Evolutionary conservation across 202 grass and related monocot species (phyloP).

Genomic region (Alloteropsis angusta): DNA sequence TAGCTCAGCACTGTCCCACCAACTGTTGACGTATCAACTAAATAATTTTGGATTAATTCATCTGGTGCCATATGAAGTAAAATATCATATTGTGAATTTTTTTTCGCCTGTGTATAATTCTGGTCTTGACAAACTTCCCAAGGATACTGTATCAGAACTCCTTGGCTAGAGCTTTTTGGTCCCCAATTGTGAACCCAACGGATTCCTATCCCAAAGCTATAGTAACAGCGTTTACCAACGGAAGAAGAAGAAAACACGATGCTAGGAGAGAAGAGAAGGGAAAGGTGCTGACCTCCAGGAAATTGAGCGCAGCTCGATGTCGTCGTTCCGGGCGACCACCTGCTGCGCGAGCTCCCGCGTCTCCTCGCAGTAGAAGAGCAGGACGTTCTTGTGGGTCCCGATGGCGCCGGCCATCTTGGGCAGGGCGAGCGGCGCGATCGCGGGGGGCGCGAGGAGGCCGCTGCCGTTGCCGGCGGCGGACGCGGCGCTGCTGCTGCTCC

Average conservation of each 20-base stretch:
- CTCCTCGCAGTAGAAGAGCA: conserved; percentile 94
- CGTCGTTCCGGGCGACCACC: conserved; percentile 58
- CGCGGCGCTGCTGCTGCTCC: not conserved
- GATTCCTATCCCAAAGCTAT: not conserved
- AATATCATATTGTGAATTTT: not conserved
- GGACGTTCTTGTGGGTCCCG: conserved; percentile 45
- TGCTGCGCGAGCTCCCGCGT: conserved; percentile 59
- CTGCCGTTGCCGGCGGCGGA: conserved; percentile 9
- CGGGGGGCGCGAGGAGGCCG: conserved; percentile 31
- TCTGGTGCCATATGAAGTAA: no score
- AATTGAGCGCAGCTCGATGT: conserved; percentile 72
- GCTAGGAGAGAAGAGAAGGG: not conserved
- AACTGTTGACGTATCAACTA: not conserved
- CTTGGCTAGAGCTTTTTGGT: not conserved
- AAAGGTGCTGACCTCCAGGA: conserved; percentile 56
- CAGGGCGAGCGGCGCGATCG: conserved; percentile 28
- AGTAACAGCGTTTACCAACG: not conserved
- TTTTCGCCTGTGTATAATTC: not conserved
- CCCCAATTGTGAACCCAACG: not conserved
- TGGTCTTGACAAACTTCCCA: not conserved
- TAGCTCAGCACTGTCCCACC: not conserved
- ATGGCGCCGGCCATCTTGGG: conserved; percentile 29
- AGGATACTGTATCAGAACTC: not conserved
- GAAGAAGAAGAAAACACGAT: not conserved
- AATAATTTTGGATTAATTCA: no score